These are phyloP conservation scores for Stephanodiscus triporus DNA, from an alignment of 108 stramenopile genomes.

Conservation along the genomic window DNA sequence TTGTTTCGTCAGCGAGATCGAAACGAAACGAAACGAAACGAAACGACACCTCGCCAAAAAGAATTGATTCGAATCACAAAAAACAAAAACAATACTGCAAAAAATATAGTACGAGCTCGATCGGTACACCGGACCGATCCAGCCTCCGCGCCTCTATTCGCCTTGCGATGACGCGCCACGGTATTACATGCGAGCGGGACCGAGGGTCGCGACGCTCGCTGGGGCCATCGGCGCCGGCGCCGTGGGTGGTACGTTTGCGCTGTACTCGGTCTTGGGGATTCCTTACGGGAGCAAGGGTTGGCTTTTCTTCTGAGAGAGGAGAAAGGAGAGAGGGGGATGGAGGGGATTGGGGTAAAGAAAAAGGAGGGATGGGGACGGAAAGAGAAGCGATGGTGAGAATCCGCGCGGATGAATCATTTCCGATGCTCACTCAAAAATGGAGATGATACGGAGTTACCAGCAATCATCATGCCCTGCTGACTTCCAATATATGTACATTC, in stretches of 20 bases:
- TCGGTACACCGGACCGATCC: slow-evolving; percentile 66
- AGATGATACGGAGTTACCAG: too few species aligned
- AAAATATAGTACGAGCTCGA: slow-evolving; percentile 61
- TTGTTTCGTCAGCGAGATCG: too few species aligned
- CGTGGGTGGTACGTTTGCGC: slow-evolving; percentile 79
- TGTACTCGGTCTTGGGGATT: slow-evolving; percentile 66
- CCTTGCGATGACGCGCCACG: slow-evolving; percentile 75
- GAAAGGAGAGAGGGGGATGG: too few species aligned
- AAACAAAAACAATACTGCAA: not conserved
- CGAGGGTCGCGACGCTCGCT: slow-evolving; percentile 78
- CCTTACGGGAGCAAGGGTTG: slow-evolving; percentile 68
- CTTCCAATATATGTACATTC: too few species aligned
- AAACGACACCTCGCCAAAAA: too few species aligned
- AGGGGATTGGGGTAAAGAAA: too few species aligned
- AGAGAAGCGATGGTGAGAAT: too few species aligned
- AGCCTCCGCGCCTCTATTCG: slow-evolving; percentile 73
- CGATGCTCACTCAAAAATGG: too few species aligned
- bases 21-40: not conserved
- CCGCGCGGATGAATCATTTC: too few species aligned
- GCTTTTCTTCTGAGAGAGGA: slow-evolving; percentile 79
- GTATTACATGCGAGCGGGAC: slow-evolving; percentile 80
- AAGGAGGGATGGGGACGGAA: too few species aligned
- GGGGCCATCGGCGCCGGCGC: slow-evolving; percentile 78
- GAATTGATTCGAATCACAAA: too few species aligned
- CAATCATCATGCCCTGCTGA: too few species aligned